These are phyloP conservation scores for Daedaleopsis nitida DNA, from an alignment of 768 basidiomycete genomes.

Conservation along the genomic window DNA sequence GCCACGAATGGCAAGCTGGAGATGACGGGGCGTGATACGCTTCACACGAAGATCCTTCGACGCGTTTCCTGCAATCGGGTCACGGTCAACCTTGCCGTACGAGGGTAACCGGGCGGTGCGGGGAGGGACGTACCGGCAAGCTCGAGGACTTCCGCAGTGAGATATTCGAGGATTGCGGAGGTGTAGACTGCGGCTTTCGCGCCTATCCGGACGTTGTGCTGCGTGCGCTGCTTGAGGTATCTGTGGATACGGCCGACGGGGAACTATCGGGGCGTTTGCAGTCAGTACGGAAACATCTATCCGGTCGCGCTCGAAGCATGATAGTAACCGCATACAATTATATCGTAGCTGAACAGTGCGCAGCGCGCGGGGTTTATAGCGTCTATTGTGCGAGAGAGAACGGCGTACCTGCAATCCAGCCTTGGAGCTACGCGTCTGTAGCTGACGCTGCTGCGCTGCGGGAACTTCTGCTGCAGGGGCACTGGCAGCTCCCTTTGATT, in stretches of 20 bases:
- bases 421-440: slow-evolving; percentile 77
- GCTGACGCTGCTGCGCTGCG: slow-evolving; percentile 37
- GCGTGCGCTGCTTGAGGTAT: slow-evolving; percentile 89
- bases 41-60: slow-evolving; percentile 97
- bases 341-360: not conserved
- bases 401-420: slow-evolving; percentile 80
- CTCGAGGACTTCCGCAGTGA: slow-evolving; percentile 95
- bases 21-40: slow-evolving; percentile 93
- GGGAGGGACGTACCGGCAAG: slow-evolving; percentile 70
- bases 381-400: not conserved
- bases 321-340: not conserved
- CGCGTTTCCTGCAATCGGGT: slow-evolving; percentile 73
- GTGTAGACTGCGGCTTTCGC: slow-evolving; percentile 98
- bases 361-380: not conserved
- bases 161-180: slow-evolving; percentile 93
- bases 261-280: slow-evolving; percentile 53
- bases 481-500: slow-evolving; percentile 59
- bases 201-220: slow-evolving; percentile 93
- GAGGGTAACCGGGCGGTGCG: not conserved
- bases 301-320: not conserved
- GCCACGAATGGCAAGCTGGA: slow-evolving; percentile 94
- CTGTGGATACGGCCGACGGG: slow-evolving; percentile 98
- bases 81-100: not conserved
- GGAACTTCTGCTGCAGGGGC: slow-evolving; percentile 30
- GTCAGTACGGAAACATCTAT: too few relatives aligned